Evolutionary conservation across 2,329 filamentous ascomycete species (phyloP).

Genomic region (Clarireedia sp.): DNA sequence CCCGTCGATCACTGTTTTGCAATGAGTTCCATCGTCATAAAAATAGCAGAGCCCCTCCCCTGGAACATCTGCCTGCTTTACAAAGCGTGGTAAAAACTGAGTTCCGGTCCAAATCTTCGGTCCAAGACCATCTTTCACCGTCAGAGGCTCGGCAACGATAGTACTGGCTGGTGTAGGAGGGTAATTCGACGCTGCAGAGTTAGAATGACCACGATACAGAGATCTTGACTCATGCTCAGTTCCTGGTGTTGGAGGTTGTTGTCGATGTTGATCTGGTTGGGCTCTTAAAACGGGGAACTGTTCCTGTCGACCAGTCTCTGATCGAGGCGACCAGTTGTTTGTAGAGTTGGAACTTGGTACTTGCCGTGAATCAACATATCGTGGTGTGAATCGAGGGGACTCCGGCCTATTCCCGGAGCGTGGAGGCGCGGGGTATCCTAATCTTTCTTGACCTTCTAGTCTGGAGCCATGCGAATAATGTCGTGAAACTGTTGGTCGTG

Average conservation of each 20-base stretch:
- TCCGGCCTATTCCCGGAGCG: constrained; percentile 19
- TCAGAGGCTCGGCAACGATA: constrained; percentile 21
- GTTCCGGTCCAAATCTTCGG: constrained; percentile 64
- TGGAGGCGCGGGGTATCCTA: constrained; percentile 22
- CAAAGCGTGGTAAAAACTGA: constrained; percentile 58
- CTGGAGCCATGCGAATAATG: constrained; percentile 20
- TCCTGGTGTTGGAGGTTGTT: constrained; percentile 15
- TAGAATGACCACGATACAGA: constrained; percentile 18
- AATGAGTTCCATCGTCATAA: constrained; percentile 77
- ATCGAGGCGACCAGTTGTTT: constrained; percentile 25
- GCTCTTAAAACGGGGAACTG: constrained; percentile 24
- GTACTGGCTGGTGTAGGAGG: constrained; percentile 21
- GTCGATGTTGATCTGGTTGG: constrained; percentile 17
- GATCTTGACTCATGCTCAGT: constrained; percentile 19
- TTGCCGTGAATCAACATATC: constrained; percentile 16
- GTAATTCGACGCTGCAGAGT: constrained; percentile 18
- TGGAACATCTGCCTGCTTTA: constrained; percentile 57
- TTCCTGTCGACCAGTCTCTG: constrained; percentile 20
- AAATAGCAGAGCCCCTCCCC: constrained; percentile 79
- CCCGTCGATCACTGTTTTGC: constrained; percentile 76
- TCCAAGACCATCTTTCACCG: constrained; percentile 51
- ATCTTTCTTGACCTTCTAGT: constrained; percentile 21
- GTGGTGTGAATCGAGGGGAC: constrained; percentile 26
- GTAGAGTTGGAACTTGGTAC: constrained; percentile 14
- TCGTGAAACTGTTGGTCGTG: constrained; percentile 16